phyloP scores from a whole-genome alignment of 1,284 basidiomycete genomes.

The Pisolithus thermaeus region DNA sequence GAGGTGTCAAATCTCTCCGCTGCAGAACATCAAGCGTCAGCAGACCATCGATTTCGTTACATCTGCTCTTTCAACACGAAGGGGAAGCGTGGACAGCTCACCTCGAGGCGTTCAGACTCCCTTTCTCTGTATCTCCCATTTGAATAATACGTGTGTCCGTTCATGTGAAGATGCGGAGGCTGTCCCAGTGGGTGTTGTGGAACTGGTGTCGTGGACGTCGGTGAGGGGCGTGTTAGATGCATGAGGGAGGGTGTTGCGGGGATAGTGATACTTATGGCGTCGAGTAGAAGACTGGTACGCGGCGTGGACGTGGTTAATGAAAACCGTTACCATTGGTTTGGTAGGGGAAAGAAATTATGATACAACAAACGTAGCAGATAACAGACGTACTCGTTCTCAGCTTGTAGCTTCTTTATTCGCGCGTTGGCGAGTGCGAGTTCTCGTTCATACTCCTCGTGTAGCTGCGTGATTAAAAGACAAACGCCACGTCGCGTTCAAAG shows the following conservation, averaged over 20 bases:
- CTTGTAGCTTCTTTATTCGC: conserved; percentile 48
- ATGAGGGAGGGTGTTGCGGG: conserved; percentile 28
- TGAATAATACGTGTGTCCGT: conserved; percentile 20
- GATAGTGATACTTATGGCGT: conserved; percentile 28
- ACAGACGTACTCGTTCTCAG: conserved; percentile 49
- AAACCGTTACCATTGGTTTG: not conserved
- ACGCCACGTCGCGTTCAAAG: not conserved
- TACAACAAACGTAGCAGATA: not conserved
- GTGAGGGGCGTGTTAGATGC: conserved; percentile 26
- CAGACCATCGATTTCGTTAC: conserved; percentile 12
- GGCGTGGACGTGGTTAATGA: not conserved
- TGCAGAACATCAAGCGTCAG: not conserved
- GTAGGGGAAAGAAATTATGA: not conserved
- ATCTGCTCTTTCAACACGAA: not conserved
- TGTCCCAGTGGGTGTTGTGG: conserved; percentile 8
- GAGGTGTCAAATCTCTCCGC: conserved; percentile 17
- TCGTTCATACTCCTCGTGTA: conserved; percentile 37
- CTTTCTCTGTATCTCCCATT: conserved; percentile 26
- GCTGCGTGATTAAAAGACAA: conserved; percentile 23
- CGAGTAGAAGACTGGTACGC: conserved; percentile 24
- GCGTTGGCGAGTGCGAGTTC: conserved; percentile 43
- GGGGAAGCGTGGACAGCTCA: not conserved
- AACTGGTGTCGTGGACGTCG: conserved; percentile 16
- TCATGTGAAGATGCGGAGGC: conserved; percentile 12
- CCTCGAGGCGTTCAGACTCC: conserved; percentile 22